A percentile compares a stretch with the other conserved stretches of the same genome.
Conservation (phyloP, 345 rosid genomes). For the Salix caprea region DNA sequence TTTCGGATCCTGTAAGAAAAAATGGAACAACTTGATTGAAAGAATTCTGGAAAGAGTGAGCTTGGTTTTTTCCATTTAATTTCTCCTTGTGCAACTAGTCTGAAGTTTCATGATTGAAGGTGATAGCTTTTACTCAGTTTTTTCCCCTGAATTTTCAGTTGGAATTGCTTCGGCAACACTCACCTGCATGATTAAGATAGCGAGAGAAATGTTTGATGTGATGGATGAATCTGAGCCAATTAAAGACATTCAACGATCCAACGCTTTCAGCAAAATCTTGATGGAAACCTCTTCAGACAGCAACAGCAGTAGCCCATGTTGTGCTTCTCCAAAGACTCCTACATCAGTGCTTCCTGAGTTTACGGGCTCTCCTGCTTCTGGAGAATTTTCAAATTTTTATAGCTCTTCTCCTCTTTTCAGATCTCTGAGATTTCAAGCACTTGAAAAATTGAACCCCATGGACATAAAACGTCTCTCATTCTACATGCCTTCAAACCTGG, state of each 20-base stretch:
- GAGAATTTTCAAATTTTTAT: slow-evolving; percentile 13
- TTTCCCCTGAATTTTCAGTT: slow-evolving; percentile 30
- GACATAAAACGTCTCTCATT: slow-evolving; percentile 58
- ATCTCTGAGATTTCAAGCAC: slow-evolving; percentile 56
- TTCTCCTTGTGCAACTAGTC: not conserved
- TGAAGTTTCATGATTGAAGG: not conserved
- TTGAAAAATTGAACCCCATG: slow-evolving; percentile 65
- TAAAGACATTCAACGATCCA: slow-evolving; percentile 26
- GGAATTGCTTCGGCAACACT: slow-evolving; percentile 52
- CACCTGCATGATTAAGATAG: slow-evolving; percentile 50
- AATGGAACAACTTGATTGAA: not conserved
- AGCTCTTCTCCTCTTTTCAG: slow-evolving; percentile 32
- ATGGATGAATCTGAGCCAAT: slow-evolving; percentile 56
- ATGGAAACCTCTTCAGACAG: slow-evolving; percentile 39
- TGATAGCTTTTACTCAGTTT: not conserved
- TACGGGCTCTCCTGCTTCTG: slow-evolving; percentile 3
- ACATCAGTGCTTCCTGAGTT: slow-evolving; percentile 46
- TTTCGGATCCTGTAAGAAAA: not conserved
- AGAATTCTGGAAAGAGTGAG: not conserved
- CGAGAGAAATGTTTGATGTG: slow-evolving; percentile 49
- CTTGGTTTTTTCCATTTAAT: not conserved
- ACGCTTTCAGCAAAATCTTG: slow-evolving; percentile 23
- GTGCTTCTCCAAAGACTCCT: slow-evolving; percentile 48
- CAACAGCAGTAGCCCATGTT: slow-evolving; percentile 22
- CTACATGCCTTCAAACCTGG: slow-evolving; percentile 40